Percentiles rank a stretch among this genome's conserved stretches.
phyloP scores from a whole-genome alignment of 176 grass and related monocot genomes.

The Oryza brachyantha region DNA sequence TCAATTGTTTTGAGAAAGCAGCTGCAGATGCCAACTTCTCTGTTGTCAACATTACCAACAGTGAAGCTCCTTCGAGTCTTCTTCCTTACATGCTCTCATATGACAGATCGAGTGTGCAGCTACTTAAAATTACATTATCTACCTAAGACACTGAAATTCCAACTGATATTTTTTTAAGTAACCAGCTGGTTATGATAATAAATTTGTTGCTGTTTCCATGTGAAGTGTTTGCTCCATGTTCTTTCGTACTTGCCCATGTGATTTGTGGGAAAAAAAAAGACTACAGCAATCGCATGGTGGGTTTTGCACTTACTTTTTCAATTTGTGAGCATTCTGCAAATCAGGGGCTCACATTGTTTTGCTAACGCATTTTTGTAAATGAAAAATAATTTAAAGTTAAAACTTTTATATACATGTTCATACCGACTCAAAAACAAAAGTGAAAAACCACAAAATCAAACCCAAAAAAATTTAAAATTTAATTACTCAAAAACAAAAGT shows the following conservation, averaged over 20 bases:
- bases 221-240: not conserved
- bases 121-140: constrained; percentile 43
- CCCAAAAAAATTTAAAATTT: no score
- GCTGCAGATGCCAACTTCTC: constrained; percentile 52
- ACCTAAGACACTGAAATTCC: not conserved
- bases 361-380: no score
- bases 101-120: constrained; percentile 68
- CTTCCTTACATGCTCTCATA: constrained; percentile 81
- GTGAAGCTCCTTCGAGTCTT: constrained; percentile 38
- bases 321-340: not conserved
- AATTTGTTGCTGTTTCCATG: no score
- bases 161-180: not conserved
- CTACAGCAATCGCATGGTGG: not conserved
- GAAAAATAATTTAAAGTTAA: no score
- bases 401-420: no score
- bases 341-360: no score
- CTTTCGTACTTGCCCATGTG: not conserved
- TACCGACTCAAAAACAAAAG: no score
- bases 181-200: not conserved
- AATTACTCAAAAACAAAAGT: no score
- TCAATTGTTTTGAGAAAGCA: constrained; percentile 59
- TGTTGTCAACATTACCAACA: constrained; percentile 51
- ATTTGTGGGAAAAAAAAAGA: not conserved
- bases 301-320: not conserved
- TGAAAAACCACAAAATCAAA: no score